phyloP scores from a whole-genome alignment of 768 basidiomycete genomes.

The Royoungia palumana region DNA sequence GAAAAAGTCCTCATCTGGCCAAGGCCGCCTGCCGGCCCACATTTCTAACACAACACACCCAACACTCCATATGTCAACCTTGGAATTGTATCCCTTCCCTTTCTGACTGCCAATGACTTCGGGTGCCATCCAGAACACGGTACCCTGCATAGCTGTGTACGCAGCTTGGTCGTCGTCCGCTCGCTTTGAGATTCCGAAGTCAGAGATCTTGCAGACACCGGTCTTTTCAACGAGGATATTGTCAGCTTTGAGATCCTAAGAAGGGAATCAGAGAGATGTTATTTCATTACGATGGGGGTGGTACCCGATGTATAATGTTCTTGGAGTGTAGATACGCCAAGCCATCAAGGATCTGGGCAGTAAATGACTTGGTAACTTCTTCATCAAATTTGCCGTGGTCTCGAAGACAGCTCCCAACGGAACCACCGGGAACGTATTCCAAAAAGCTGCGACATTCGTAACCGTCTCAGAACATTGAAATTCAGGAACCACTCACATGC shows the following conservation, averaged over 20 bases:
- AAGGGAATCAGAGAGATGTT: slow-evolving; percentile 7
- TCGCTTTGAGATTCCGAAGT: slow-evolving; percentile 98
- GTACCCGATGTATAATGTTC: slow-evolving; percentile 88
- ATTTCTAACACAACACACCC: slow-evolving; percentile 99
- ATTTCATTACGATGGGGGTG: slow-evolving; percentile 14
- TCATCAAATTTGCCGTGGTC: slow-evolving; percentile 93
- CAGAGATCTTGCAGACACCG: slow-evolving; percentile 95
- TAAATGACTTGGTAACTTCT: slow-evolving; percentile 89
- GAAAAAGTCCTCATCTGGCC: slow-evolving; percentile 86
- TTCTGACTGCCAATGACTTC: slow-evolving; percentile 86
- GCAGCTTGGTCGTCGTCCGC: slow-evolving; percentile 83
- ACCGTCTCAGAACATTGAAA: not conserved
- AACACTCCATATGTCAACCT: slow-evolving; percentile 98
- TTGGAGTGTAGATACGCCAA: slow-evolving; percentile 90
- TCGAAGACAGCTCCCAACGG: slow-evolving; percentile 83
- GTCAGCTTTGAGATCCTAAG: slow-evolving; percentile 93
- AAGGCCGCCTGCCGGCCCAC: slow-evolving; percentile 96
- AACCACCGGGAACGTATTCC: slow-evolving; percentile 98
- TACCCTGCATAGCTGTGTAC: slow-evolving; percentile 93
- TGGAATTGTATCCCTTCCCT: slow-evolving; percentile 86
- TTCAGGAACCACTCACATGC: slow-evolving; percentile 65
- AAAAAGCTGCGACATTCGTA: slow-evolving; percentile 65
- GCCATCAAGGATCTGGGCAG: slow-evolving; percentile 85
- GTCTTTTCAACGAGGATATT: slow-evolving; percentile 94
- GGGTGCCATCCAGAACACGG: slow-evolving; percentile 99